phyloP scores from a whole-genome alignment of 2,329 filamentous ascomycete species.

The Aspergillus udagawae region DNA sequence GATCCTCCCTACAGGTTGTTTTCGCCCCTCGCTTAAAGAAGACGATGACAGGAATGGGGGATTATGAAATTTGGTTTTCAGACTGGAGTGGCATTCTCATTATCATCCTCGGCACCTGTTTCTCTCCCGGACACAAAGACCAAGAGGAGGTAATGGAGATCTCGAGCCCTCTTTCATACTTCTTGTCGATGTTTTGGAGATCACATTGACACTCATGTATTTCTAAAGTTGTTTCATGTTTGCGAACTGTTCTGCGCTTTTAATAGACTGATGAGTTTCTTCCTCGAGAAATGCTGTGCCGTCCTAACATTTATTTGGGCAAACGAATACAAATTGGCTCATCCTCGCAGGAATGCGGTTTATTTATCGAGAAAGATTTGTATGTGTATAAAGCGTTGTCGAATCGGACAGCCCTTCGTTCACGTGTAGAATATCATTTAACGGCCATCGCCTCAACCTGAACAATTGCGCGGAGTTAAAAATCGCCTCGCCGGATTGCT shows the following conservation, averaged over 20 bases:
- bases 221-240: conserved; percentile 19
- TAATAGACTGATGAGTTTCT: conserved; percentile 3
- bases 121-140: not conserved
- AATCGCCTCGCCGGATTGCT: not conserved
- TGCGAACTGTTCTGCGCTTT: conserved; percentile 7
- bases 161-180: not conserved
- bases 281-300: not conserved
- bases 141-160: not conserved
- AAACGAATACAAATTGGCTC: not conserved
- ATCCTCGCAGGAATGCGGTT: not conserved
- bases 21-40: conserved; percentile 39
- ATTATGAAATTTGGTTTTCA: conserved; percentile 1
- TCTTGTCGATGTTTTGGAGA: conserved; percentile 7
- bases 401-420: not conserved
- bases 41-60: not conserved
- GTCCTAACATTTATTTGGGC: not conserved
- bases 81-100: not conserved
- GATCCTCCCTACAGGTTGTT: conserved; percentile 32
- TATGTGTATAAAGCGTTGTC: not conserved
- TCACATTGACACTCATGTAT: conserved; percentile 20
- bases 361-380: not conserved
- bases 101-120: not conserved
- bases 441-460: not conserved
- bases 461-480: not conserved
- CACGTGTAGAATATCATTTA: not conserved